These are phyloP conservation scores for Tuber calosporum DNA, from an alignment of 495 filamentous ascomycete genomes.

Conservation along the genomic window DNA sequence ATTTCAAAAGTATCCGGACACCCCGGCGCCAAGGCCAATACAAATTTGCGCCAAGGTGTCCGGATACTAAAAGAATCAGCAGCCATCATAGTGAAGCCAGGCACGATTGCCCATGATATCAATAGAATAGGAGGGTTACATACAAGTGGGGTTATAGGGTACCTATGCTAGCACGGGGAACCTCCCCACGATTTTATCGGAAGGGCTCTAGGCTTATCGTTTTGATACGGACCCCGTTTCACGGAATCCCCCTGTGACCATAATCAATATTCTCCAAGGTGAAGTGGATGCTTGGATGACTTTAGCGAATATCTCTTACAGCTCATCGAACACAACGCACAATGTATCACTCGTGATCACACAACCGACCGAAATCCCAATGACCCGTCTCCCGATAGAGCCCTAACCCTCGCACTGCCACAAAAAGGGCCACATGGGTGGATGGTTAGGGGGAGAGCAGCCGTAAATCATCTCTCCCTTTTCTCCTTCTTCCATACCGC, in stretches of 20 bases:
- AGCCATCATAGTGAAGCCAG: no score
- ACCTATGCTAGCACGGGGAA: not conserved
- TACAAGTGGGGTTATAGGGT: not conserved
- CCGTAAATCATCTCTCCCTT: not conserved
- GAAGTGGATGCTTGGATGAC: not conserved
- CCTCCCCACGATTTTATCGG: not conserved
- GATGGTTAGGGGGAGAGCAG: not conserved
- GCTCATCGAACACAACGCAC: not conserved
- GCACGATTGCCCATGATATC: not conserved
- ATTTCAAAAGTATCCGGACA: no score
- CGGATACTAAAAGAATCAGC: no score
- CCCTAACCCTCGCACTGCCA: not conserved
- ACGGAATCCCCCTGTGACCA: not conserved
- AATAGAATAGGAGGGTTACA: not conserved
- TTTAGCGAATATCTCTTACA: not conserved
- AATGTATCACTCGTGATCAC: not conserved
- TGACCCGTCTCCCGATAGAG: not conserved
- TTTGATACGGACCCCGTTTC: slow-evolving; percentile 2
- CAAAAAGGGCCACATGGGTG: not conserved
- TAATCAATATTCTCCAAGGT: not conserved
- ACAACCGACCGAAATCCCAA: not conserved
- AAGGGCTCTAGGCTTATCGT: not conserved
- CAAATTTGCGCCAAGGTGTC: no score
- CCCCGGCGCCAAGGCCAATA: no score
- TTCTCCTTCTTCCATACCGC: not conserved